These are phyloP conservation scores for Eutrema heterophyllum DNA, from an alignment of 345 rosid genomes.

Conservation along the genomic window DNA sequence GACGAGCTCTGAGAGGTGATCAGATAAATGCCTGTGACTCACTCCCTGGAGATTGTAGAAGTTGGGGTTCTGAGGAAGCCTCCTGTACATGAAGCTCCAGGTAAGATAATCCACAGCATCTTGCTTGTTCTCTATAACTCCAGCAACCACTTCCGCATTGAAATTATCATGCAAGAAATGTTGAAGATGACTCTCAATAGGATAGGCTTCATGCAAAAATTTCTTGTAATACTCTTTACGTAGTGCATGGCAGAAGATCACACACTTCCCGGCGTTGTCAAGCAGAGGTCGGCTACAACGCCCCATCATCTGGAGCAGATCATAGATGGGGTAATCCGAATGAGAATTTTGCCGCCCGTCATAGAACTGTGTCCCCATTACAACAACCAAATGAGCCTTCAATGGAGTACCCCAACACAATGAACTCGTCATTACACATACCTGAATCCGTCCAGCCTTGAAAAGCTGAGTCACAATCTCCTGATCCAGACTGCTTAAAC, in stretches of 20 bases:
- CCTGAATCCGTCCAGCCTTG: slow-evolving; percentile 79
- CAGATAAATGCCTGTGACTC: slow-evolving; percentile 91
- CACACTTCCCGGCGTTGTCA: slow-evolving; percentile 77
- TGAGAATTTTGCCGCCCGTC: slow-evolving; percentile 69
- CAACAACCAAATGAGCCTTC: slow-evolving; percentile 69
- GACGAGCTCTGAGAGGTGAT: slow-evolving; percentile 89
- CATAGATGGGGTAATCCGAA: slow-evolving; percentile 70
- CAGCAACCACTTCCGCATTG: slow-evolving; percentile 67
- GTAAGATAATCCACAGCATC: slow-evolving; percentile 91
- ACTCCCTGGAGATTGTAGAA: slow-evolving; percentile 89
- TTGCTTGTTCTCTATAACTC: slow-evolving; percentile 68
- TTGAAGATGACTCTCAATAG: slow-evolving; percentile 83
- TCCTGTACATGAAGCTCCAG: slow-evolving; percentile 87
- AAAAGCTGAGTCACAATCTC: slow-evolving; percentile 68
- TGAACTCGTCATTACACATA: slow-evolving; percentile 82
- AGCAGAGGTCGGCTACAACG: slow-evolving; percentile 70
- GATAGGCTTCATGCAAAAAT: slow-evolving; percentile 74
- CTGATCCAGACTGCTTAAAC: slow-evolving; percentile 67
- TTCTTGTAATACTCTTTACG: slow-evolving; percentile 85
- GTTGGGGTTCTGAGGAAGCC: slow-evolving; percentile 82
- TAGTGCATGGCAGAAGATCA: slow-evolving; percentile 73
- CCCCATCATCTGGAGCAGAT: slow-evolving; percentile 89
- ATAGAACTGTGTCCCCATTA: slow-evolving; percentile 89
- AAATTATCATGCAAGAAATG: slow-evolving; percentile 81
- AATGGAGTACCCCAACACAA: slow-evolving; percentile 80